Evolutionary conservation across 2,329 filamentous ascomycete species (phyloP), one percentile per base, ranked within the genome.

Genomic region (Neofusicoccum cordaticola): DNA sequence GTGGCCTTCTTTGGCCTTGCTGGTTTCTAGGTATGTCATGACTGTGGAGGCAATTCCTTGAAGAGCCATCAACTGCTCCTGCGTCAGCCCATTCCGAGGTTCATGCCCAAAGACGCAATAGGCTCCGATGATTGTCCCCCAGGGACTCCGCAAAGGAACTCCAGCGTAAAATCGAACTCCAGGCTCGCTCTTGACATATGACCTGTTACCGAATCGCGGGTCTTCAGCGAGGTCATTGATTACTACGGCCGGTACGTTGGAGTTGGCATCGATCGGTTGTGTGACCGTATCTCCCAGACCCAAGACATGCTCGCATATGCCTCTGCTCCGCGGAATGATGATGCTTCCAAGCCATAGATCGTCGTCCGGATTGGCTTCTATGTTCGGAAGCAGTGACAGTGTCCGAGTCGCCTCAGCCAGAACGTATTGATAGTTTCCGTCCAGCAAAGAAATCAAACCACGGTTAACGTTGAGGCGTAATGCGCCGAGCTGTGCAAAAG

Each of bases 361-460:
- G 62, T 77, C 75, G 0, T 73, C 69, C 3, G 65, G 64, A 12
- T 69, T 68, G 50, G 71, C 69, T 1, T 73, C 68, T 48, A 71
- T 68, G 11, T 71, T 72, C 12, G 69, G 63, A n/a, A 73, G 67
- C 2, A 75, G 61, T 0, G 72, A 74, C 11, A 73, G 58, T 2
- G 73, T 73, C 22, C 67, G 67, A 8, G 74, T 77, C 15, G 73
- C 74, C 65, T 76, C 75, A 8, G 75, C 75, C 2, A 78, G 69
- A 42, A 77, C 72, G 64, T 73, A 76, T 67, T 74, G 74, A 66
- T 75, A 70, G 42, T 67, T 70, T n/a, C 75, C 69, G 66, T 78
- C 76, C 68, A 78, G 76, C 67, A 78, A 74, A 66, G 75, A 77
- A 19, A 78, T 74, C 31, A 77, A 66, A 53, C 75, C 76, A 42